A percentile compares a stretch with the other conserved stretches of the same genome.
These are phyloP conservation scores for Lipomyces oligophaga DNA, from an alignment of 805 yeast genomes.

Conservation along the genomic window DNA sequence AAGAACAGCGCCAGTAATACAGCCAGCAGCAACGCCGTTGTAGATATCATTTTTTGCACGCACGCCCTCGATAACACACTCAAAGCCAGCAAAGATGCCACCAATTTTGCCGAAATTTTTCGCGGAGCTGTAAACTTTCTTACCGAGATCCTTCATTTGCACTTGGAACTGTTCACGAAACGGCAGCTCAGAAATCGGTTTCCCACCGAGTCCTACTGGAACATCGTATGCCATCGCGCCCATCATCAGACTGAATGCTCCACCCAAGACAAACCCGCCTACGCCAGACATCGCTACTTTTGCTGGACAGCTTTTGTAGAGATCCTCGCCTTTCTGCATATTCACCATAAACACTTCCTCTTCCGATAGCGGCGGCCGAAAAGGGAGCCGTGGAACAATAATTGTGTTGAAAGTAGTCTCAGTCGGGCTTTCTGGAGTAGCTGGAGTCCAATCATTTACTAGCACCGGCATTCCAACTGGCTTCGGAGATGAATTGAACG, in stretches of 20 bases:
- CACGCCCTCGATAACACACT: constrained; percentile 77
- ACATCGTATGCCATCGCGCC: constrained; percentile 73
- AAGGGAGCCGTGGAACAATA: too few relatives aligned
- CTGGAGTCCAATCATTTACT: too few relatives aligned
- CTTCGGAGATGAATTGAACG: too few relatives aligned
- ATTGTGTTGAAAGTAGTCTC: too few relatives aligned
- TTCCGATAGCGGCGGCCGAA: constrained; percentile 12
- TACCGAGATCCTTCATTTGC: constrained; percentile 90
- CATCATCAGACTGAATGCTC: constrained; percentile 93
- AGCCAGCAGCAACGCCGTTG: constrained; percentile 91
- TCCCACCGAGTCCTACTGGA: constrained; percentile 55
- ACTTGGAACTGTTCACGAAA: constrained; percentile 87
- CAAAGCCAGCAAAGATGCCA: constrained; percentile 85
- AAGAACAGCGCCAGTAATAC: constrained; percentile 93
- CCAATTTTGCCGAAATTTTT: constrained; percentile 94
- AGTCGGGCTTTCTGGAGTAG: too few relatives aligned
- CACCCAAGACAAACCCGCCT: constrained; percentile 91
- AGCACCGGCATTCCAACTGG: too few relatives aligned
- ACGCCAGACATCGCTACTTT: constrained; percentile 89
- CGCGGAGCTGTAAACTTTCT: constrained; percentile 81
- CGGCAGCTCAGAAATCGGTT: constrained; percentile 64
- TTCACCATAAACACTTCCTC: constrained; percentile 11
- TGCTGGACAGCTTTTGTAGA: constrained; percentile 78
- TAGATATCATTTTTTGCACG: constrained; percentile 89
- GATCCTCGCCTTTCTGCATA: constrained; percentile 21